phyloP scores from a whole-genome alignment of 164 flowering plant genomes.

The Tetracentron sinense region DNA sequence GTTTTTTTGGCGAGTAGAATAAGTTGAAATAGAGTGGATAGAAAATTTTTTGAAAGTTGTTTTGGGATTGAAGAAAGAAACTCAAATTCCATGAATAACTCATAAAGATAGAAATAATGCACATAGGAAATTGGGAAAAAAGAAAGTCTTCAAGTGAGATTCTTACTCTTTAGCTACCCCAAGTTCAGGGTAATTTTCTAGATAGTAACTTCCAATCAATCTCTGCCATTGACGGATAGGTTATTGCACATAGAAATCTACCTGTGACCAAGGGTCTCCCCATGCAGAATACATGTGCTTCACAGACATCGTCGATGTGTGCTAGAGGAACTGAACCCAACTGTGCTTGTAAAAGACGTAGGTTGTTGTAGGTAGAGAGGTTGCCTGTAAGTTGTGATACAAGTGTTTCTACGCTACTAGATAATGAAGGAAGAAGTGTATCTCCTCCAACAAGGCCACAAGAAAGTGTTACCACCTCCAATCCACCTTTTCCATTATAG shows the following conservation, averaged over 20 bases:
- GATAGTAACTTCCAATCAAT: slow-evolving; percentile 15
- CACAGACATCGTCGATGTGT: slow-evolving; percentile 48
- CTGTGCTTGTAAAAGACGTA: slow-evolving; percentile 31
- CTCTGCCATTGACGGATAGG: slow-evolving; percentile 9
- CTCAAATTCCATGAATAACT: no score
- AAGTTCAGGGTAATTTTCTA: slow-evolving; percentile 12
- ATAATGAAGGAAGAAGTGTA: slow-evolving; percentile 3
- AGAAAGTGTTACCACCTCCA: slow-evolving; percentile 16
- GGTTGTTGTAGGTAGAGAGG: not conserved
- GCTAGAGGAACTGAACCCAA: slow-evolving; percentile 38
- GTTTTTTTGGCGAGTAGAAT: no score
- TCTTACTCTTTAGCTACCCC: slow-evolving; percentile 19
- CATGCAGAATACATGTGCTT: slow-evolving; percentile 52
- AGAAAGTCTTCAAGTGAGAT: not conserved
- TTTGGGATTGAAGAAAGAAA: no score
- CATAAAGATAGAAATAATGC: no score
- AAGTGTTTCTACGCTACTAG: slow-evolving; percentile 10
- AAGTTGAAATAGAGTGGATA: no score
- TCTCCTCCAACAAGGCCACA: slow-evolving; percentile 15
- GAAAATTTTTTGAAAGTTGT: no score
- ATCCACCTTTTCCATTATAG: not conserved
- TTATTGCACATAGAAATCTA: slow-evolving; percentile 25
- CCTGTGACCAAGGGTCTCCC: slow-evolving; percentile 35
- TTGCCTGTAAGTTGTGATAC: slow-evolving; percentile 20
- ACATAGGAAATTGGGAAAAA: no score